Conservation (phyloP, 2,329 filamentous ascomycete genomes). For the Zasmidium citrigriseum region DNA sequence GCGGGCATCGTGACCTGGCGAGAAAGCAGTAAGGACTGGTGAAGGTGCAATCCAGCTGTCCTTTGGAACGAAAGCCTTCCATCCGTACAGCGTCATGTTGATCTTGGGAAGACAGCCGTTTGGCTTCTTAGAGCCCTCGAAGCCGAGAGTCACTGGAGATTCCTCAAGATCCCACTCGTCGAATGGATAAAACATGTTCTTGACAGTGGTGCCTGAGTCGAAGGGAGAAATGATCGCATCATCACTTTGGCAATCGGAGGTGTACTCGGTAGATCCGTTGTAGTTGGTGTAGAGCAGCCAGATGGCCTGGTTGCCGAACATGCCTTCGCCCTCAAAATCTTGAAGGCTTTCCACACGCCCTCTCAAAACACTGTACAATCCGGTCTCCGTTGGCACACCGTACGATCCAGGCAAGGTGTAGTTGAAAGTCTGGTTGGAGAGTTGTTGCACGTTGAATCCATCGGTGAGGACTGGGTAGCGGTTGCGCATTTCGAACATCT, state of each 20-base stretch:
- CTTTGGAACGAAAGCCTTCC: conserved; percentile 60
- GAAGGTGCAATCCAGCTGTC: conserved; percentile 52
- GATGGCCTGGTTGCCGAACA: conserved; percentile 48
- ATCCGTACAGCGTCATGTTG: conserved; percentile 58
- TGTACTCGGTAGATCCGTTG: conserved; percentile 53
- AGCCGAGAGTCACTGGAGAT: conserved; percentile 48
- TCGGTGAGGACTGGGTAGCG: conserved; percentile 61
- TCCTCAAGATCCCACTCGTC: conserved; percentile 55
- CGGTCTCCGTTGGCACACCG: conserved; percentile 55
- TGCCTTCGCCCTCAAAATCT: conserved; percentile 45
- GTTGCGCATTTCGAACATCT: conserved; percentile 62
- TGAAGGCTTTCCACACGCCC: conserved; percentile 54
- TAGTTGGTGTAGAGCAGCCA: conserved; percentile 57
- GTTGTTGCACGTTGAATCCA: conserved; percentile 56
- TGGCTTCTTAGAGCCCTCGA: conserved; percentile 48
- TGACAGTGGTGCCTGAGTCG: conserved; percentile 55
- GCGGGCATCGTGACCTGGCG: conserved; percentile 62
- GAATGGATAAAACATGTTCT: conserved; percentile 64
- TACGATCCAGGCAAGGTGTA: conserved; percentile 55
- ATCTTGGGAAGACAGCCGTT: conserved; percentile 60
- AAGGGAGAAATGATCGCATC: conserved; percentile 60
- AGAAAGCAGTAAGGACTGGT: conserved; percentile 62
- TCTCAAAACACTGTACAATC: conserved; percentile 63
- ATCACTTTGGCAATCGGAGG: conserved; percentile 57
- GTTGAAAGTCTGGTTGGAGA: conserved; percentile 59